These are phyloP conservation scores for Ophiostoma ulmi DNA, from an alignment of 2,329 filamentous ascomycete genomes.

Conservation along the genomic window DNA sequence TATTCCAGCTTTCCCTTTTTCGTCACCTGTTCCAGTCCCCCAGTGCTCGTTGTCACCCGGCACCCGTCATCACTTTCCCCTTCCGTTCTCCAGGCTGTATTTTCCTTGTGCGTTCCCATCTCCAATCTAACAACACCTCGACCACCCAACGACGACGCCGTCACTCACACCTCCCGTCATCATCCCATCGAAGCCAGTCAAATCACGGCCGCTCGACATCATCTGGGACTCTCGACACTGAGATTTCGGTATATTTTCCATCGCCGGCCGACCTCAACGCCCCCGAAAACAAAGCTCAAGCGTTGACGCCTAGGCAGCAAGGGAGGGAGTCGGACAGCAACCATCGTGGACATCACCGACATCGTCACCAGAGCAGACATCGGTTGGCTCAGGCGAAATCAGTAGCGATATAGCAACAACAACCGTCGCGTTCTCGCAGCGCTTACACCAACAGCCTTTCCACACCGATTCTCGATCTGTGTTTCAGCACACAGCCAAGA, in stretches of 20 bases:
- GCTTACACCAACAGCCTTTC: background rate
- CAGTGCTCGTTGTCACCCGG: constrained; percentile 13
- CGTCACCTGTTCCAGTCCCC: constrained; percentile 6
- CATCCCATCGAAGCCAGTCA: constrained; percentile 11
- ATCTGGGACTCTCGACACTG: background rate
- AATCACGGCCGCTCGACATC: background rate
- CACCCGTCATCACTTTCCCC: constrained; percentile 15
- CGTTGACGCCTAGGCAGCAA: constrained; percentile 10
- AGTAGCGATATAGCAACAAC: background rate
- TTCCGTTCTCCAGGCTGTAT: constrained; percentile 5
- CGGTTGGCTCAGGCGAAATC: background rate
- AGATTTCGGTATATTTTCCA: background rate
- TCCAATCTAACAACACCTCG: constrained; percentile 5
- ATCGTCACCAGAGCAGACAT: background rate
- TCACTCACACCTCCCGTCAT: constrained; percentile 2
- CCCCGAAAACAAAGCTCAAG: background rate
- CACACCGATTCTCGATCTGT: background rate
- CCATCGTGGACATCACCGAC: background rate
- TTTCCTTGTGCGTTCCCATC: constrained; percentile 15
- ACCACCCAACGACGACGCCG: constrained; percentile 7
- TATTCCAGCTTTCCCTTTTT: constrained; percentile 5
- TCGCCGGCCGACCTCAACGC: background rate
- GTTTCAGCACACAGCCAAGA: constrained; percentile 14
- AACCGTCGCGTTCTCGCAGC: background rate
- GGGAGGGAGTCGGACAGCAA: background rate